A percentile compares a stretch with the other conserved stretches of the same genome.
These are phyloP conservation scores for Aspergillus jensenii DNA, from an alignment of 2,329 filamentous ascomycete species.

Conservation along the genomic window DNA sequence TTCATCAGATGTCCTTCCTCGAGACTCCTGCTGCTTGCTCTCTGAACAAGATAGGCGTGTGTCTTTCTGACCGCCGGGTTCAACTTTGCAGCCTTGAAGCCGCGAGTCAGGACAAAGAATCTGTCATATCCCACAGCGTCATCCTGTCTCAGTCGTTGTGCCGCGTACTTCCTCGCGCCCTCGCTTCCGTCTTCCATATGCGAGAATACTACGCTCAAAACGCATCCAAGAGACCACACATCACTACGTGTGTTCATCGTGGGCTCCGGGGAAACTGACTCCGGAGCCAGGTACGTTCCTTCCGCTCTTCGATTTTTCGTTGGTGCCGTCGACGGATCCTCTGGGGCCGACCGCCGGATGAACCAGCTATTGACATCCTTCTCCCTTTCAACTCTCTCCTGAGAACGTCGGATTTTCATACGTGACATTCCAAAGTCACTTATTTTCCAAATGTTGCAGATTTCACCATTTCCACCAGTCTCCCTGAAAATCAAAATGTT, in stretches of 20 bases:
- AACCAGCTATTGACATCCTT: constrained; percentile 1
- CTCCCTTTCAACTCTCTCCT: neutral
- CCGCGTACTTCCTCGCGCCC: neutral
- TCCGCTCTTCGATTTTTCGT: neutral
- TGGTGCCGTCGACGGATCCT: neutral
- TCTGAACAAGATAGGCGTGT: neutral
- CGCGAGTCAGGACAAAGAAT: neutral
- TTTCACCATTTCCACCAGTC: neutral
- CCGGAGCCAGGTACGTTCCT: neutral
- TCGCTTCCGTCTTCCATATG: neutral
- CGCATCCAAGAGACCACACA: constrained; percentile 6
- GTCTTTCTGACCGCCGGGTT: neutral
- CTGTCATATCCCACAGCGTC: neutral
- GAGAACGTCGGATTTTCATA: neutral
- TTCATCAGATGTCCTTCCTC: neutral
- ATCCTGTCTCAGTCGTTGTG: neutral
- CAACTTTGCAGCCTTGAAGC: neutral
- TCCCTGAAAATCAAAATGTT: constrained; percentile 5
- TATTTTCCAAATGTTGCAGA: neutral
- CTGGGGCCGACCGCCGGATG: neutral
- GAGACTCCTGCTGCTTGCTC: neutral
- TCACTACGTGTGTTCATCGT: neutral
- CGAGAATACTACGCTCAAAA: neutral
- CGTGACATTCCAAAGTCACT: constrained; percentile 1
- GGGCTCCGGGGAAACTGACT: neutral